Evolutionary conservation across 805 yeast species (phyloP).

Genomic region (Kluyveromyces siamensis): DNA sequence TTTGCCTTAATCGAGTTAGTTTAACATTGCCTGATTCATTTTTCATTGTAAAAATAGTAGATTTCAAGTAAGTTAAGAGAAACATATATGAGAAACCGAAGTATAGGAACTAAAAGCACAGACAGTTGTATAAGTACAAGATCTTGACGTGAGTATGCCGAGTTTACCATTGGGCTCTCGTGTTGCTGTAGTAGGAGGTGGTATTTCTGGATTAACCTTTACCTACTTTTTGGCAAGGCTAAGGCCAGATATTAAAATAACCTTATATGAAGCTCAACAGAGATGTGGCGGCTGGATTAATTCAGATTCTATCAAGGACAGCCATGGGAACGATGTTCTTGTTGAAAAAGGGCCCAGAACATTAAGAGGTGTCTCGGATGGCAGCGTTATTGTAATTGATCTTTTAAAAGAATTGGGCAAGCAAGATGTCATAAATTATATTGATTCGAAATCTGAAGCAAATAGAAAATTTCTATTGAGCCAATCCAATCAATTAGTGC

Average conservation of each 20-base stretch:
- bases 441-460: slow-evolving; percentile 50
- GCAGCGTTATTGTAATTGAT: slow-evolving; percentile 62
- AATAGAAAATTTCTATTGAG: slow-evolving; percentile 63
- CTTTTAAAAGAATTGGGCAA: slow-evolving; percentile 39
- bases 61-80: too few species aligned
- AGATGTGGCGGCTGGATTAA: slow-evolving; percentile 77
- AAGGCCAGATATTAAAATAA: slow-evolving; percentile 69
- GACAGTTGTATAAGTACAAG: too few species aligned
- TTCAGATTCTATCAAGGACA: slow-evolving; percentile 34
- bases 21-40: too few species aligned
- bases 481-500: slow-evolving; percentile 36
- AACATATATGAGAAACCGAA: too few species aligned
- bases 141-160: neutral
- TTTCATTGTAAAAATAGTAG: too few species aligned
- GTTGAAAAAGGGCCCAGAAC: slow-evolving; percentile 89
- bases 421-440: slow-evolving; percentile 45
- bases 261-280: slow-evolving; percentile 46
- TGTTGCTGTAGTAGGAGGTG: slow-evolving; percentile 79
- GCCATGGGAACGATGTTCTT: slow-evolving; percentile 20
- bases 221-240: slow-evolving; percentile 57
- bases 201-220: slow-evolving; percentile 76
- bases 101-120: neutral
- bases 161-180: slow-evolving; percentile 23
- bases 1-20: too few species aligned
- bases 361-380: slow-evolving; percentile 71